Conservation (phyloP, 129 eudicot genomes). For the Scalesia atractyloides region DNA sequence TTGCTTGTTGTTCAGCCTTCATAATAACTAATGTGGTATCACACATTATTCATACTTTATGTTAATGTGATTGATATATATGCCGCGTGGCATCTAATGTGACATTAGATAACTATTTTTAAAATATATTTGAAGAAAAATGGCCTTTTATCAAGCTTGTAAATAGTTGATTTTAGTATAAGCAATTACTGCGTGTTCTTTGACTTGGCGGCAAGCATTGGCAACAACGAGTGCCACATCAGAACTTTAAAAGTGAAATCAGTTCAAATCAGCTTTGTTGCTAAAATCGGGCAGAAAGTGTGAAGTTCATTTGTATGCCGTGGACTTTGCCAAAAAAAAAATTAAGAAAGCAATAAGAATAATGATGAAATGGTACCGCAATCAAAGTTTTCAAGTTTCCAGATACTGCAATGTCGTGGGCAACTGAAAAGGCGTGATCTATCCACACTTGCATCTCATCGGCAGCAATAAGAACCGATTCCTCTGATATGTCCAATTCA, state of each 20-base stretch:
- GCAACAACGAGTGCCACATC: not conserved
- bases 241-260: not conserved
- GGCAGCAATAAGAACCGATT: constrained; percentile 56
- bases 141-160: no score
- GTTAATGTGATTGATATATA: not conserved
- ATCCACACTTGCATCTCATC: constrained; percentile 61
- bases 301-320: not conserved
- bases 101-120: not conserved
- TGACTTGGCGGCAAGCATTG: no score
- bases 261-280: not conserved
- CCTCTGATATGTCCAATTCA: constrained; percentile 77
- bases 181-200: no score
- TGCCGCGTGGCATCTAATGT: not conserved
- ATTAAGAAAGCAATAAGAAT: not conserved
- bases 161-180: no score
- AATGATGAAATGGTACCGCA: constrained; percentile 43
- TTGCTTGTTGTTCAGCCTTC: not conserved
- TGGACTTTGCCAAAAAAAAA: constrained; percentile 1
- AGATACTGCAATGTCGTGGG: constrained; percentile 66
- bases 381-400: constrained; percentile 63
- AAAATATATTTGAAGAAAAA: no score
- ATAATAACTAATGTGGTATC: not conserved
- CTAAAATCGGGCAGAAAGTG: not conserved
- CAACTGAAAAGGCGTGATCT: constrained; percentile 58
- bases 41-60: not conserved